Percentiles rank a stretch among this genome's conserved stretches.
phyloP scores from a whole-genome alignment of 1,284 basidiomycete genomes.

The Pseudozyma sp. region DNA sequence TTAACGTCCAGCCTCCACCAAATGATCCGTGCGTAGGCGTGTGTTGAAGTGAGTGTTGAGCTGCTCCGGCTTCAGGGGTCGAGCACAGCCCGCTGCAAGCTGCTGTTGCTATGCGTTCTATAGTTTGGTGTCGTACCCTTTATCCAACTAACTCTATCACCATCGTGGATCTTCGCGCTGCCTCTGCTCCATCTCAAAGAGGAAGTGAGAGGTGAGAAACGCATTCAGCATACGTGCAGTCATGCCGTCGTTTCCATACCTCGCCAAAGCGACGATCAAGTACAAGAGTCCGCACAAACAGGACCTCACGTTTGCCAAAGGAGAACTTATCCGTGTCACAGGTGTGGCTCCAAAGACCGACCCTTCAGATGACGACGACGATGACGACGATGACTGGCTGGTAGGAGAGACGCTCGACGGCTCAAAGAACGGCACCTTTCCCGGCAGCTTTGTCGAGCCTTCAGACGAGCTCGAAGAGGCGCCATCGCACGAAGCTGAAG shows the following conservation, averaged over 20 bases:
- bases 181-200: background rate
- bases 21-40: too few relatives aligned
- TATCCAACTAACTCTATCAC: background rate
- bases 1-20: too few relatives aligned
- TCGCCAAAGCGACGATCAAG: conserved; percentile 59
- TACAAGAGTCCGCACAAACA: conserved; percentile 65
- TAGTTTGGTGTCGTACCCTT: too few relatives aligned
- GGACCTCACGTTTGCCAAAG: conserved; percentile 64
- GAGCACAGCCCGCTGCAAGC: conserved; percentile 9
- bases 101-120: background rate
- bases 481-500: conserved; percentile 15
- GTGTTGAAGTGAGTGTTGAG: too few relatives aligned
- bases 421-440: conserved; percentile 65
- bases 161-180: background rate
- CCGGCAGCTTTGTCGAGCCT: conserved; percentile 61
- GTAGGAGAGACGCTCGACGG: conserved; percentile 65
- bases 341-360: conserved; percentile 53
- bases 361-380: conserved; percentile 56
- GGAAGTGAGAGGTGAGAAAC: conserved; percentile 8
- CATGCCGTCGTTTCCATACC: conserved; percentile 48
- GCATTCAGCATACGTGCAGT: conserved; percentile 4
- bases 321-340: conserved; percentile 64
- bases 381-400: conserved; percentile 69
- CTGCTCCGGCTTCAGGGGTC: conserved; percentile 2
- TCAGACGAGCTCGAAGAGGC: conserved; percentile 56